Percentiles rank a stretch among this genome's conserved stretches.
phyloP scores from a whole-genome alignment of 2,329 filamentous ascomycete species.

The Metarhizium humberi region DNA sequence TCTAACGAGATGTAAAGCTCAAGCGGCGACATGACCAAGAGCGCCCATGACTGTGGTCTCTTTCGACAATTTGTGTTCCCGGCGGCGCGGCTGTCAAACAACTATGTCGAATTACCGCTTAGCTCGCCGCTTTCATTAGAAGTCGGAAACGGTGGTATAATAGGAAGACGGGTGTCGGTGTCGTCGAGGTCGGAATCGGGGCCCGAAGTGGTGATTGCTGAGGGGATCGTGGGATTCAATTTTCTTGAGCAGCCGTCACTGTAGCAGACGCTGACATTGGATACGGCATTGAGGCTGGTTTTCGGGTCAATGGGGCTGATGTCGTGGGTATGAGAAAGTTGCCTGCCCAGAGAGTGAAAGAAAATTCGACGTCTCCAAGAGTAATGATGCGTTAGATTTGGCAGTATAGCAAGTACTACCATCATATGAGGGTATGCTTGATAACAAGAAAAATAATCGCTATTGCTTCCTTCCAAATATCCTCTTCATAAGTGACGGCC shows the following conservation, averaged over 20 bases:
- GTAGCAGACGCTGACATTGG: neutral
- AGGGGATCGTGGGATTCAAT: slow-evolving; percentile 43
- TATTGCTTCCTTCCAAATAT: neutral
- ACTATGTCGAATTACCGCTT: slow-evolving; percentile 25
- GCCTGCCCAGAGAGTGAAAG: neutral
- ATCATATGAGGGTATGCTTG: too few relatives aligned
- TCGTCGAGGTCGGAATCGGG: slow-evolving; percentile 17
- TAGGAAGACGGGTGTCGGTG: slow-evolving; percentile 37
- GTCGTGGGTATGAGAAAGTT: too few relatives aligned
- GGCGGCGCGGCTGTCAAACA: slow-evolving; percentile 3
- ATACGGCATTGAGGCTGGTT: too few relatives aligned
- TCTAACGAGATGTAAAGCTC: slow-evolving; percentile 17
- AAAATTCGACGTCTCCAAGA: neutral
- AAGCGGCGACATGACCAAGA: slow-evolving; percentile 33
- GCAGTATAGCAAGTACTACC: too few relatives aligned
- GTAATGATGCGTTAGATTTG: too few relatives aligned
- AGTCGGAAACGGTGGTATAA: slow-evolving; percentile 37
- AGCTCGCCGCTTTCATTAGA: slow-evolving; percentile 30
- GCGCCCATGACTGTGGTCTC: slow-evolving; percentile 30
- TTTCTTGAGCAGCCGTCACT: slow-evolving; percentile 13
- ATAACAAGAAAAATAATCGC: neutral
- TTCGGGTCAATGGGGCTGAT: too few relatives aligned
- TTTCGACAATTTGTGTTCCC: slow-evolving; percentile 29
- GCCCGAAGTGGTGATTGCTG: slow-evolving; percentile 26
- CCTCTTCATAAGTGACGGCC: neutral